A percentile compares a stretch with the other conserved stretches of the same genome.
Conservation (phyloP, 1,139 yeast species). For the Debaryomyces robertsiae region DNA sequence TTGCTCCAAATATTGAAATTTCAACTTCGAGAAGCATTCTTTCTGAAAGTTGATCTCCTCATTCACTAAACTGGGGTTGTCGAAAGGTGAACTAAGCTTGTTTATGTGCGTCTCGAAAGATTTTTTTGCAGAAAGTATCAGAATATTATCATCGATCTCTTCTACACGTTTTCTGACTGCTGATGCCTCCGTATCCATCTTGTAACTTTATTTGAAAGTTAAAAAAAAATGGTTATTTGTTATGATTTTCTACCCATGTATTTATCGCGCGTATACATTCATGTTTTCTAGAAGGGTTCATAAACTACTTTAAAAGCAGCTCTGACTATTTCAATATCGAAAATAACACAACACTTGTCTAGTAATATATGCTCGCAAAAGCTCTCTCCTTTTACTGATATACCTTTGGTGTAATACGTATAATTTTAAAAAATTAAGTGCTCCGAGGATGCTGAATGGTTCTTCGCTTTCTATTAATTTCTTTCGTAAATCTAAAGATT, state of each 20-base stretch:
- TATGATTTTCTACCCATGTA: background rate
- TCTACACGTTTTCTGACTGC: background rate
- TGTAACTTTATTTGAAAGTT: background rate
- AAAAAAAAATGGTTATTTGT: background rate
- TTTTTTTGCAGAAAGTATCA: constrained; percentile 14
- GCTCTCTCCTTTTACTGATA: no score
- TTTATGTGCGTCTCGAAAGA: constrained; percentile 16
- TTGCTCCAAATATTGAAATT: constrained; percentile 65
- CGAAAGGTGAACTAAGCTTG: constrained; percentile 10
- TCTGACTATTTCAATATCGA: no score
- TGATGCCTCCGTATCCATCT: constrained; percentile 3
- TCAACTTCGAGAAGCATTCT: constrained; percentile 51
- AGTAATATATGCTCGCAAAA: no score
- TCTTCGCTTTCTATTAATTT: no score
- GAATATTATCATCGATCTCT: constrained; percentile 1
- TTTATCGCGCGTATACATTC: background rate
- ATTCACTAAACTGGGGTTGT: constrained; percentile 29
- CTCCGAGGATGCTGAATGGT: no score
- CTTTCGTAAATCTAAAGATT: no score
- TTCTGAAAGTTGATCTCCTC: constrained; percentile 37
- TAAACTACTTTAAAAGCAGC: no score
- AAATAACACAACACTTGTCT: no score
- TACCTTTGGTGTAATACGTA: no score
- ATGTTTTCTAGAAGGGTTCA: no score
- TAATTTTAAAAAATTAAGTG: no score